phyloP scores from a whole-genome alignment of 2,329 filamentous ascomycete genomes.

The Boeremia lycopersici region DNA sequence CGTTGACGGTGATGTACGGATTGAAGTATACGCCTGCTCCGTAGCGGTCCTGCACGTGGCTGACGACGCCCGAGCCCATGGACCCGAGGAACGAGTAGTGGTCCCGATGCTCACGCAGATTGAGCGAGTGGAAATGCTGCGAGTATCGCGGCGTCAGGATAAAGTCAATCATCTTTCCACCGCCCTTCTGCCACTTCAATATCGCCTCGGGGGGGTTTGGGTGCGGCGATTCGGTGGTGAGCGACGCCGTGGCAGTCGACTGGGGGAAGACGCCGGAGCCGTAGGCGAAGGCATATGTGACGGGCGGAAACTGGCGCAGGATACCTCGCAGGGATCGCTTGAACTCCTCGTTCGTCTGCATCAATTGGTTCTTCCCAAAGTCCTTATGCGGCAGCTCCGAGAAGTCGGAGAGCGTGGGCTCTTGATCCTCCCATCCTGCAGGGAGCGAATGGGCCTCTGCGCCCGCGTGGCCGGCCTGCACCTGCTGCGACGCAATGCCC shows the following conservation, averaged over 20 bases:
- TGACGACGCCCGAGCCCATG: slow-evolving; percentile 83
- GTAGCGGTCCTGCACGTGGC: slow-evolving; percentile 81
- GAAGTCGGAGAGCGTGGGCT: slow-evolving; percentile 74
- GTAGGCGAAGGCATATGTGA: slow-evolving; percentile 96
- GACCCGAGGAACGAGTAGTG: slow-evolving; percentile 89
- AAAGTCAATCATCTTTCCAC: slow-evolving; percentile 97
- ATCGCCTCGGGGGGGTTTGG: slow-evolving; percentile 82
- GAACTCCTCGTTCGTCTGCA: slow-evolving; percentile 90
- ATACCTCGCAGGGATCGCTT: slow-evolving; percentile 88
- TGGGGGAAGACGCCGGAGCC: slow-evolving; percentile 97
- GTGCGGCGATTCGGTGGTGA: slow-evolving; percentile 70
- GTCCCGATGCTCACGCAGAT: slow-evolving; percentile 83
- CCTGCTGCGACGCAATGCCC: slow-evolving; percentile 33
- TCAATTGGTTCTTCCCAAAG: slow-evolving; percentile 96
- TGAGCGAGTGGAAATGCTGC: slow-evolving; percentile 96
- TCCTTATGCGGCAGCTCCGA: slow-evolving; percentile 76
- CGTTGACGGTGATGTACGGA: slow-evolving; percentile 91
- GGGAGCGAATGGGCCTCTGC: slow-evolving; percentile 46
- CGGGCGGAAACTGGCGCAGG: slow-evolving; percentile 91
- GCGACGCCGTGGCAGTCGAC: slow-evolving; percentile 55
- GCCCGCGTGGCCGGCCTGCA: slow-evolving; percentile 24
- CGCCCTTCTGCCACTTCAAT: slow-evolving; percentile 81
- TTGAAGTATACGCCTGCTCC: slow-evolving; percentile 98
- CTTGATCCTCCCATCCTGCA: slow-evolving; percentile 75
- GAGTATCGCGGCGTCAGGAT: slow-evolving; percentile 94